These are phyloP conservation scores for Aciculosporium take DNA, from an alignment of 2,329 filamentous ascomycete genomes.

Conservation along the genomic window DNA sequence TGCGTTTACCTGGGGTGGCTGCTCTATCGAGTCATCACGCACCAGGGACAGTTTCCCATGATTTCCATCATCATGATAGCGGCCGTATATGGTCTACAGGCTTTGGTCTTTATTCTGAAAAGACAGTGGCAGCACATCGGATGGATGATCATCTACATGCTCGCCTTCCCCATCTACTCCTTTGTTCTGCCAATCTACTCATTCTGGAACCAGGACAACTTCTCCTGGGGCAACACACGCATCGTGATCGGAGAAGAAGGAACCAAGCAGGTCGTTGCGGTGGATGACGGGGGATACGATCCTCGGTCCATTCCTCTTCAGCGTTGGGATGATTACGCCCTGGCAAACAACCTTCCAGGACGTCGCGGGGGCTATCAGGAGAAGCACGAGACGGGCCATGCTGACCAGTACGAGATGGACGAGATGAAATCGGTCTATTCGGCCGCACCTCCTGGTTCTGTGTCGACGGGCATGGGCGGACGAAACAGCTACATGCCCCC, in stretches of 20 bases:
- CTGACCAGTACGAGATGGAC: conserved; percentile 87
- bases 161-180: conserved; percentile 91
- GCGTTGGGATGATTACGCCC: conserved; percentile 92
- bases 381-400: conserved; percentile 50
- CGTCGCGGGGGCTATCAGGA: conserved; percentile 61
- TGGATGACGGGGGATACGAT: conserved; percentile 75
- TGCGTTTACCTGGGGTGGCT: conserved; percentile 78
- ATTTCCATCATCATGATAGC: conserved; percentile 84
- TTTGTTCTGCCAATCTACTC: conserved; percentile 88
- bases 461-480: conserved; percentile 69
- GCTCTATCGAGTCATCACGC: conserved; percentile 60
- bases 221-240: conserved; percentile 97
- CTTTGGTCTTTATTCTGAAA: conserved; percentile 91
- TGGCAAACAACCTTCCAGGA: conserved; percentile 74
- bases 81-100: conserved; percentile 88
- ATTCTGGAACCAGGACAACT: conserved; percentile 99
- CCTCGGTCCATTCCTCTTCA: conserved; percentile 87
- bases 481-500: conserved; percentile 70
- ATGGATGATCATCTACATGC: conserved; percentile 98
- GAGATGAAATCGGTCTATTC: conserved; percentile 96
- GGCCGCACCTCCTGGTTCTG: conserved; percentile 74
- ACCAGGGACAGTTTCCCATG: conserved; percentile 62
- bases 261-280: conserved; percentile 75
- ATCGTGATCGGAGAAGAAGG: conserved; percentile 92
- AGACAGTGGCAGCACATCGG: conserved; percentile 96